phyloP scores from a whole-genome alignment of 345 rosid species.

The Linum tenue region DNA sequence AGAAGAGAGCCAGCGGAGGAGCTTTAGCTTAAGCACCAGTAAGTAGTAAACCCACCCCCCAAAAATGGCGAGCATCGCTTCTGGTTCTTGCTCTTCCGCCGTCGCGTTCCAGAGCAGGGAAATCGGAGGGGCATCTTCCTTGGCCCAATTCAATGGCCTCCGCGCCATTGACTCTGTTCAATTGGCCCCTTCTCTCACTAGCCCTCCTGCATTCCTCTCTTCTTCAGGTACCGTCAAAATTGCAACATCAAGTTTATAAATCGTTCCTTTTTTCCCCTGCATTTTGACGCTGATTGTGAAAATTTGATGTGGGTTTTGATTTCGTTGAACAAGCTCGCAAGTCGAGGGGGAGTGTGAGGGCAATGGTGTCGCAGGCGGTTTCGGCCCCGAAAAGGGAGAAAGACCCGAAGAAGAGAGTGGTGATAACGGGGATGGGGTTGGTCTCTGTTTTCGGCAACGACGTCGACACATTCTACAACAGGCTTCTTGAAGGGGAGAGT shows the following conservation, averaged over 20 bases:
- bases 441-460: constrained; percentile 49
- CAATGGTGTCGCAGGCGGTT: constrained; percentile 34
- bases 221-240: constrained; percentile 20
- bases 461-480: constrained; percentile 34
- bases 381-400: constrained; percentile 47
- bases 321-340: constrained; percentile 21
- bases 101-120: constrained; percentile 24
- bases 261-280: neutral
- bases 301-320: neutral
- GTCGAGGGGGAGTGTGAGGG: constrained; percentile 29
- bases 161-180: constrained; percentile 24
- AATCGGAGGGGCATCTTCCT: constrained; percentile 18
- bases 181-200: constrained; percentile 15
- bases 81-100: constrained; percentile 25
- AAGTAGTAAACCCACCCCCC: neutral
- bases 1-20: neutral
- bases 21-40: no score
- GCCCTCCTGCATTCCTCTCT: constrained; percentile 16
- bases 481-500: constrained; percentile 56
- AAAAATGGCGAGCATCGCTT: constrained; percentile 36
- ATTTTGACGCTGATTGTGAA: neutral
- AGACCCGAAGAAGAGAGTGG: constrained; percentile 45
- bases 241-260: neutral
- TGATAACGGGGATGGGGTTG: constrained; percentile 62
- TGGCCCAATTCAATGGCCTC: constrained; percentile 35